A percentile compares a stretch with the other conserved stretches of the same genome.
phyloP scores from a whole-genome alignment of 768 basidiomycete genomes.

The Mycena alexandri region DNA sequence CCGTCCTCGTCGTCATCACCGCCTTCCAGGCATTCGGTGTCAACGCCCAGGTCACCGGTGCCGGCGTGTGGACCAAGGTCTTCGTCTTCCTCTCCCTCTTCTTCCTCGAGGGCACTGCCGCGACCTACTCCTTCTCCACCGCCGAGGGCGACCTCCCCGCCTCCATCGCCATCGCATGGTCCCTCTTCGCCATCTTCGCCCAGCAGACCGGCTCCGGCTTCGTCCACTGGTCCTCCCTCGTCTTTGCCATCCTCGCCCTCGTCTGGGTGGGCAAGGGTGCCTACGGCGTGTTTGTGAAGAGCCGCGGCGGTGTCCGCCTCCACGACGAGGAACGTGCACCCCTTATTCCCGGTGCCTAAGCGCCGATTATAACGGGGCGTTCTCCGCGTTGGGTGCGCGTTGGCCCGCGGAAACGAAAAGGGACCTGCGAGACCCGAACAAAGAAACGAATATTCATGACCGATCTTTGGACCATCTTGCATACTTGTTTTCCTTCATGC shows the following conservation, averaged over 20 bases:
- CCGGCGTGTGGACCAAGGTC: conserved; percentile 93
- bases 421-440: conserved; percentile 14
- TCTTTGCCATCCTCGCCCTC: conserved; percentile 85
- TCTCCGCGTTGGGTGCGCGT: neutral
- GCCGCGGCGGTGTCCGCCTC: conserved; percentile 69
- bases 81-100: conserved; percentile 94
- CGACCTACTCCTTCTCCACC: conserved; percentile 94
- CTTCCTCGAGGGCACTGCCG: conserved; percentile 93
- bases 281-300: conserved; percentile 63
- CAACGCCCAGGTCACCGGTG: conserved; percentile 69
- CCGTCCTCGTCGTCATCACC: conserved; percentile 83
- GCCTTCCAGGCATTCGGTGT: conserved; percentile 93
- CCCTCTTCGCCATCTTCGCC: conserved; percentile 93
- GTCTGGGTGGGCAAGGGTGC: conserved; percentile 87
- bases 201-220: conserved; percentile 77
- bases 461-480: neutral
- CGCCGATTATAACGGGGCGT: neutral
- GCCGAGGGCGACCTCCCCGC: conserved; percentile 94
- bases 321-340: conserved; percentile 92
- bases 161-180: conserved; percentile 91
- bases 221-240: conserved; percentile 92
- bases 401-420: conserved; percentile 15
- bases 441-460: conserved; percentile 2
- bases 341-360: conserved; percentile 63
- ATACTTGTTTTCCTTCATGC: neutral